Percentiles rank a stretch among this genome's conserved stretches.
These are phyloP conservation scores for Spatholobus suberectus DNA, from an alignment of 306 rosid genomes.

Conservation along the genomic window DNA sequence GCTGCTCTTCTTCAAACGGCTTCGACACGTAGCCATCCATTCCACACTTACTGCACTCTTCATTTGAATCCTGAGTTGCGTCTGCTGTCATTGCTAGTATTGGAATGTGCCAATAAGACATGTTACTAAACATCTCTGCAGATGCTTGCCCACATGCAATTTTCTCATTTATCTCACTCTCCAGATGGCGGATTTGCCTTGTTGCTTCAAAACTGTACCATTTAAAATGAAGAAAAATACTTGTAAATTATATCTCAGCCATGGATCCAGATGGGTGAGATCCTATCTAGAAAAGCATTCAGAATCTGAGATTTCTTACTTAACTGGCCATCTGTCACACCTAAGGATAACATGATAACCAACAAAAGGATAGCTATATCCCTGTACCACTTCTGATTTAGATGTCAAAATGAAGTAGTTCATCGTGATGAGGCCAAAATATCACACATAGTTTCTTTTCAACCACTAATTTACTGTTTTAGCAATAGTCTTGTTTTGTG, in stretches of 20 bases:
- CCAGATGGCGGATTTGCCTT: constrained; percentile 63
- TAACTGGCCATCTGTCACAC: no score
- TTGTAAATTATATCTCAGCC: constrained; percentile 20
- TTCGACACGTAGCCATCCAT: constrained; percentile 92
- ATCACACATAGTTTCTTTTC: no score
- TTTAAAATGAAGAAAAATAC: constrained; percentile 25
- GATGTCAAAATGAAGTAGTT: no score
- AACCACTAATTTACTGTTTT: no score
- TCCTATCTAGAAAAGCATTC: constrained; percentile 27
- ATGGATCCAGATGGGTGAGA: constrained; percentile 8
- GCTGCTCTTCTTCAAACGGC: constrained; percentile 90
- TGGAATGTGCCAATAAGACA: constrained; percentile 79
- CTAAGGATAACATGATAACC: no score
- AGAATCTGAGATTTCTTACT: constrained; percentile 9
- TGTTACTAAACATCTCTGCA: constrained; percentile 60
- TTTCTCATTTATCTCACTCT: constrained; percentile 61
- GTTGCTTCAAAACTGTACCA: constrained; percentile 84
- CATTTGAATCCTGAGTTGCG: constrained; percentile 76
- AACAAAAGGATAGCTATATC: no score
- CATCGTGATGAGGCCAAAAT: no score
- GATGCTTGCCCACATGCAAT: constrained; percentile 69
- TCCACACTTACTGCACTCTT: constrained; percentile 86
- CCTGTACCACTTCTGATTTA: no score
- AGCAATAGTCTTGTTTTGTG: no score
- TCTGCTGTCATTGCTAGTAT: constrained; percentile 98